Evolutionary conservation across 345 rosid species (phyloP), one percentile per base, ranked within the genome.

Genomic region (Combretum micranthum): DNA sequence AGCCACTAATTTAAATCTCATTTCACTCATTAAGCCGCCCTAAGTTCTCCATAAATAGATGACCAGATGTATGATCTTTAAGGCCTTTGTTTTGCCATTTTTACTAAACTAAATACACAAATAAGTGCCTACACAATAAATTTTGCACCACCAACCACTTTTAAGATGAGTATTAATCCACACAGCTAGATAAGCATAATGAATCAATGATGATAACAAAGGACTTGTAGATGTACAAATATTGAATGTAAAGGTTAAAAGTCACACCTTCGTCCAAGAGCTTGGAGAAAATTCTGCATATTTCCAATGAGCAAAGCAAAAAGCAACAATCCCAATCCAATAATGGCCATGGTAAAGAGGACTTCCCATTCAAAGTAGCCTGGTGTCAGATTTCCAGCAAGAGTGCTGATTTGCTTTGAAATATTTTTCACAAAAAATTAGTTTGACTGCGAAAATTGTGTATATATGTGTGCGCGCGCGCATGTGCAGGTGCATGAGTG

Each of bases 291-390:
- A 66, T 86, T 92, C 69, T 92, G 98, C 82, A 88, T 92, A 70
- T 92, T 92, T 53, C 98, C 98, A 60, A 88, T 88, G 63, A 92
- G 90, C 67, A 81, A 83, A 42, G 93, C 96, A 61, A 92, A 92
- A 26, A 92, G 90, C 81, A 92, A 69, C 57, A 92, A 93, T 17
- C 98, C 98, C 17, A 88, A 49, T 67, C 92, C 95, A 15, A 86
- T 67, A 26, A 92, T 80, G 25, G 67, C n/a, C 96, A 92, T 88
- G 37, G 96, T 88, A 63, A 88, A 92, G 47, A 88, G 77, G 72
- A 92, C 87, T 78, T 92, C 98, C 74, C 81, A 60, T 1, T 75
- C 32, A 64, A 78, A 84, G 73, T 86, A 88, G 80, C 98, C 88
- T 11, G 98, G 98, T 21, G 0, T 15, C 69, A 55, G 96, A 67